Conservation (phyloP, 139 green algal genomes). For the Gonium pectorale region DNA sequence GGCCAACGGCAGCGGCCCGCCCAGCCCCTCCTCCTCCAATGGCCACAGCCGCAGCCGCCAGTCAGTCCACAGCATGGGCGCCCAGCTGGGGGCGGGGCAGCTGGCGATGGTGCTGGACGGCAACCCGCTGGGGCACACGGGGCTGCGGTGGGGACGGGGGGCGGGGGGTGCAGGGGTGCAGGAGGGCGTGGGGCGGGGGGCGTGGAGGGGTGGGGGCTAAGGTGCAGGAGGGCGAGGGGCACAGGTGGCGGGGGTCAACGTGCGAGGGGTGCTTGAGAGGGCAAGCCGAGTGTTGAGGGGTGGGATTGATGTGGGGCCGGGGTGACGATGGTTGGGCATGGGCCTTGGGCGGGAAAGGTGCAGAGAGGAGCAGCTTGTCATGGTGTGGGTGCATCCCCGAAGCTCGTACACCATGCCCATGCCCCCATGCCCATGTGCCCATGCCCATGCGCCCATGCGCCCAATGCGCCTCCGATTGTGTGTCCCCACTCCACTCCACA, state of each 20-base stretch:
- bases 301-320: no score
- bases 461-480: background rate
- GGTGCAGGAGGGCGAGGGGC: no score
- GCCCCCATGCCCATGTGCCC: background rate
- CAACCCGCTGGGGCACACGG: conserved; percentile 48
- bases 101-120: conserved; percentile 41
- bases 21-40: background rate
- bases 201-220: background rate
- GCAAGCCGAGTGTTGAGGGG: no score
- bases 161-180: background rate
- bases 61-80: no score
- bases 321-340: no score
- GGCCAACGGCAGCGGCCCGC: background rate
- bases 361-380: background rate
- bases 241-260: no score
- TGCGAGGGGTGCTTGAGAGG: no score
- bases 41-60: no score
- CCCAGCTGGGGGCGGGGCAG: conserved; percentile 42
- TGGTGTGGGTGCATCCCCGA: background rate
- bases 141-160: conserved; percentile 8
- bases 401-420: background rate
- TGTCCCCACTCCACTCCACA: background rate
- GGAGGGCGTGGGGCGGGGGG: background rate
- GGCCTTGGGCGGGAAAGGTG: background rate
- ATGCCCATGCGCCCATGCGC: background rate